phyloP scores from a whole-genome alignment of 1,139 yeast genomes.

The Candida labiduridarum region DNA sequence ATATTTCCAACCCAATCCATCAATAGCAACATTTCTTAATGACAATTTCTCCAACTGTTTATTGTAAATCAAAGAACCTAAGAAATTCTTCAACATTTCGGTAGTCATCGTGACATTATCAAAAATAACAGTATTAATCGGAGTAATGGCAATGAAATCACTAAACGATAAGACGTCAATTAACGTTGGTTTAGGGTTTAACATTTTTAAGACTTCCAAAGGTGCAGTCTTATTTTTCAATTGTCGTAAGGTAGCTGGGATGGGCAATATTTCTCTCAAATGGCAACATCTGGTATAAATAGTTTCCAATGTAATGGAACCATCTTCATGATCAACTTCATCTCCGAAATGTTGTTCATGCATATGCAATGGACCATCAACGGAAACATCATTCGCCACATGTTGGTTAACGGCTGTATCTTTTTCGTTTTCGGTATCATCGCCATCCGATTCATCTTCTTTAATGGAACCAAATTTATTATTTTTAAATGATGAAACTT shows the following conservation, averaged over 20 bases:
- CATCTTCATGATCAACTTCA: conserved; percentile 21
- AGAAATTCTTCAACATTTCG: conserved; percentile 74
- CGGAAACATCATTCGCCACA: conserved; percentile 29
- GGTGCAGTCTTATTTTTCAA: conserved; percentile 77
- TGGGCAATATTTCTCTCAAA: conserved; percentile 86
- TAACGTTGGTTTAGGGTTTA: conserved; percentile 89
- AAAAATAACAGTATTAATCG: conserved; percentile 74
- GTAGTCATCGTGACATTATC: conserved; percentile 81
- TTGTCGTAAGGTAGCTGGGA: conserved; percentile 87
- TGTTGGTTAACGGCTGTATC: conserved; percentile 24
- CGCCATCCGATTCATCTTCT: conserved; percentile 16
- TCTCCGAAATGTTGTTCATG: conserved; percentile 65
- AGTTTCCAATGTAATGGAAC: conserved; percentile 58
- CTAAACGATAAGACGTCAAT: conserved; percentile 87
- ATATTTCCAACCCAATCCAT: conserved; percentile 68
- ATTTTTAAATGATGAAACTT: conserved; percentile 50
- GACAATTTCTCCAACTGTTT: conserved; percentile 68
- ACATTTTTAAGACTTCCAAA: conserved; percentile 70
- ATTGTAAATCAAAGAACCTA: conserved; percentile 64
- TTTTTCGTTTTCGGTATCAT: conserved; percentile 20
- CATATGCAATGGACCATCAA: conserved; percentile 63
- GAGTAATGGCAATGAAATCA: conserved; percentile 84
- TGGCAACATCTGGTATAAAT: conserved; percentile 92
- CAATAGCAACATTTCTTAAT: conserved; percentile 76
- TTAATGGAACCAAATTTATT: conserved; percentile 7